Percentiles rank a stretch among this genome's conserved stretches.
Conservation (phyloP, 2,329 filamentous ascomycete species). For the Corinectria fuckeliana region DNA sequence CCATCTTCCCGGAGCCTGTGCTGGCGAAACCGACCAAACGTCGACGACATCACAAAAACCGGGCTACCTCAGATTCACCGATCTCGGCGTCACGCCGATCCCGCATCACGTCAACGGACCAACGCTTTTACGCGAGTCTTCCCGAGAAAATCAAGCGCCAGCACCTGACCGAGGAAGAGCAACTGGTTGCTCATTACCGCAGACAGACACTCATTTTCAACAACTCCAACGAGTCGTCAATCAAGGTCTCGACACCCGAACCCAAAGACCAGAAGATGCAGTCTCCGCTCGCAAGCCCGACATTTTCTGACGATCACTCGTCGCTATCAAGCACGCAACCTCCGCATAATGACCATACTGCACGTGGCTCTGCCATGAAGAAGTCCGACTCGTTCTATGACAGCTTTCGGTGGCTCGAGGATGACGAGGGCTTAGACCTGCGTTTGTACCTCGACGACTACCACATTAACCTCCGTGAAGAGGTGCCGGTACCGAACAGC, state of each 20-base stretch:
- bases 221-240: constrained; percentile 37
- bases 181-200: constrained; percentile 57
- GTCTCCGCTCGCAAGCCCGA: constrained; percentile 32
- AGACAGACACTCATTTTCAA: constrained; percentile 47
- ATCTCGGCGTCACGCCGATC: constrained; percentile 33
- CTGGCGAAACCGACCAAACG: constrained; percentile 23
- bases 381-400: constrained; percentile 66
- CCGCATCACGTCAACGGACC: constrained; percentile 59
- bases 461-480: constrained; percentile 65
- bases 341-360: constrained; percentile 26
- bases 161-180: constrained; percentile 76
- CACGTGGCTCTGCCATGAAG: constrained; percentile 25
- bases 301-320: constrained; percentile 27
- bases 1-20: constrained; percentile 14
- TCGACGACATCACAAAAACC: constrained; percentile 25
- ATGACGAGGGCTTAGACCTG: constrained; percentile 73
- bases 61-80: constrained; percentile 27
- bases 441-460: constrained; percentile 73
- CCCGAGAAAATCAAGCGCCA: constrained; percentile 76
- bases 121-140: constrained; percentile 71
- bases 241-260: constrained; percentile 36
- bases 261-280: constrained; percentile 31
- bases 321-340: constrained; percentile 37
- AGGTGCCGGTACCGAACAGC: constrained; percentile 52
- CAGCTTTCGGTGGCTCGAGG: constrained; percentile 76